Percentiles rank a stretch among this genome's conserved stretches.
phyloP scores from a whole-genome alignment of 2,329 filamentous ascomycete genomes.

The Chaetothyriales sp. region DNA sequence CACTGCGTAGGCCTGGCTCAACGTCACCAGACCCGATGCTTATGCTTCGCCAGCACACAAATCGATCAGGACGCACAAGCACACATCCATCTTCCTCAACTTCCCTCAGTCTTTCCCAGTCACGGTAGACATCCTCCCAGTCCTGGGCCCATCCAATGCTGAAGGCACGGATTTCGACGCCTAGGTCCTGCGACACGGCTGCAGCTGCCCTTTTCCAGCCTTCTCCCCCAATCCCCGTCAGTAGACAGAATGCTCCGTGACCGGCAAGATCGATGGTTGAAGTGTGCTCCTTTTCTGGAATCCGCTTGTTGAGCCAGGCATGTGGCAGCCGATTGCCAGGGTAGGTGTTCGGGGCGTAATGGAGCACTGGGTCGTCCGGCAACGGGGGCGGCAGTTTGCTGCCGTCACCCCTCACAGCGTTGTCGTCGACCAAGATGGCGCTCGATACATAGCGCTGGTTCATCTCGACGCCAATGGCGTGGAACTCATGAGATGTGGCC shows the following conservation, averaged over 20 bases:
- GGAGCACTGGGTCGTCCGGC: constrained; percentile 27
- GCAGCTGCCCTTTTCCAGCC: constrained; percentile 38
- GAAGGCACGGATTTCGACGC: constrained; percentile 34
- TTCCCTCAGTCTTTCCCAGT: constrained; percentile 40
- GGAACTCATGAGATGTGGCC: constrained; percentile 35
- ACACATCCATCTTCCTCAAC: constrained; percentile 44
- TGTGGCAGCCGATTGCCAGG: constrained; percentile 48
- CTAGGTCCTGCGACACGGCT: constrained; percentile 25
- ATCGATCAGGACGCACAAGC: constrained; percentile 43
- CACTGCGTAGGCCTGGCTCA: neutral
- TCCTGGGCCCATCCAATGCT: constrained; percentile 44
- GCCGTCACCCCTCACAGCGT: constrained; percentile 17
- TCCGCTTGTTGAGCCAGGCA: constrained; percentile 42
- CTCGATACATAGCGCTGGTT: constrained; percentile 36
- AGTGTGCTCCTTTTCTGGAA: constrained; percentile 28
- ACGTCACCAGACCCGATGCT: constrained; percentile 4
- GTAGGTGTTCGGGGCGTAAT: constrained; percentile 37
- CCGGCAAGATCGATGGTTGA: constrained; percentile 48
- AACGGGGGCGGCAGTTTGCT: constrained; percentile 7
- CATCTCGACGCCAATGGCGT: constrained; percentile 45
- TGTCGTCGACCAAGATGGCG: constrained; percentile 33
- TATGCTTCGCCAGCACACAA: constrained; percentile 39
- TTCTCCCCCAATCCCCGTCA: constrained; percentile 42
- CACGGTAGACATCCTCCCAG: constrained; percentile 47
- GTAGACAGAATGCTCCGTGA: constrained; percentile 35